A percentile compares a stretch with the other conserved stretches of the same genome.
Conservation (phyloP, 495 filamentous ascomycete species). For the Talaromyces thailandensis region DNA sequence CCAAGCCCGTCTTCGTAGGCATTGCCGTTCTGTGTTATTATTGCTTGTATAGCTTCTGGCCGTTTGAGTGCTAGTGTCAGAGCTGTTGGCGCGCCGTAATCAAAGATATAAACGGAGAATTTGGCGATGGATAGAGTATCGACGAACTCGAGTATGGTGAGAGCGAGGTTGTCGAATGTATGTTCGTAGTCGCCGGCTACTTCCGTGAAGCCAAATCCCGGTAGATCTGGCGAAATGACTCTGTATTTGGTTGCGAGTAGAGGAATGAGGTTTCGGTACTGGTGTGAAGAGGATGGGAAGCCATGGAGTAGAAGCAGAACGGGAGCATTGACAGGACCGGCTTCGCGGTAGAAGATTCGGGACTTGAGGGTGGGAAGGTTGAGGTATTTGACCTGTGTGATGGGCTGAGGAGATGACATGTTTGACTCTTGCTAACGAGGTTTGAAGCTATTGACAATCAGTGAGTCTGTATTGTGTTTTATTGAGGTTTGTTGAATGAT, state of each 20-base stretch:
- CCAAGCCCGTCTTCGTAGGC: slow-evolving; percentile 53
- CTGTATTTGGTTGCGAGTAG: slow-evolving; percentile 42
- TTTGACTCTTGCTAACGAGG: not conserved
- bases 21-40: slow-evolving; percentile 58
- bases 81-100: slow-evolving; percentile 55
- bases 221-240: slow-evolving; percentile 53
- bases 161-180: slow-evolving; percentile 41
- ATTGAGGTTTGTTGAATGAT: not conserved
- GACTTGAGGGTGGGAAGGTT: slow-evolving; percentile 1
- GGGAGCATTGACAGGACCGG: slow-evolving; percentile 28
- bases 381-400: not conserved
- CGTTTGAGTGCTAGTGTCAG: slow-evolving; percentile 43
- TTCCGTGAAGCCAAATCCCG: slow-evolving; percentile 52
- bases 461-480: not conserved
- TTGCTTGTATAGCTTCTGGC: slow-evolving; percentile 37
- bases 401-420: not conserved
- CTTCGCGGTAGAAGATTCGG: slow-evolving; percentile 46
- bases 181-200: slow-evolving; percentile 38
- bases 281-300: slow-evolving; percentile 53
- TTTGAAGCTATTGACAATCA: not conserved
- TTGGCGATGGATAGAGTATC: slow-evolving; percentile 32
- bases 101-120: slow-evolving; percentile 55
- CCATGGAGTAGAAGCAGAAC: slow-evolving; percentile 54
- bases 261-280: slow-evolving; percentile 54
- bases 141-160: slow-evolving; percentile 39